A percentile compares a stretch with the other conserved stretches of the same genome.
Conservation (phyloP, 1,139 yeast species). For the Magnusiomyces magnusii region DNA sequence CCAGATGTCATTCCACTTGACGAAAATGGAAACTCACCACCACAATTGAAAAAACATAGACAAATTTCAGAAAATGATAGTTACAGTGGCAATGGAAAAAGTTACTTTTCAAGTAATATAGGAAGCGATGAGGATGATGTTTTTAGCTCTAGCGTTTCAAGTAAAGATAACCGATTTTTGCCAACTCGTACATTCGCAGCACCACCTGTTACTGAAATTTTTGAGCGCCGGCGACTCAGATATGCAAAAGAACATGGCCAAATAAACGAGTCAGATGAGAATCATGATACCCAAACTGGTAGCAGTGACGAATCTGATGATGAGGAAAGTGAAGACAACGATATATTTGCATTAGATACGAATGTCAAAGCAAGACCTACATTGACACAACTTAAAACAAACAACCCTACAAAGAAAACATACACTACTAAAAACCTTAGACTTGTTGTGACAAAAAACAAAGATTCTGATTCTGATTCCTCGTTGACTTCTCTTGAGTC, state of each 20-base stretch:
- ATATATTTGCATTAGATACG: not conserved
- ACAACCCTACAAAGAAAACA: not conserved
- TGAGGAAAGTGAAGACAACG: not conserved
- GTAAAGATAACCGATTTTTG: not conserved
- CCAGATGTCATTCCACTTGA: not conserved
- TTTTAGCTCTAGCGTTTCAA: not conserved
- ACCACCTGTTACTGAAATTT: not conserved
- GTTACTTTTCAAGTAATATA: too few species aligned
- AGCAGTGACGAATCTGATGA: not conserved
- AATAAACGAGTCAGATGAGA: not conserved
- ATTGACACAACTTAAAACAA: not conserved
- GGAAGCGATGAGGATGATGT: not conserved
- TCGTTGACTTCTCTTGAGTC: not conserved
- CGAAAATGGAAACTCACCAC: not conserved
- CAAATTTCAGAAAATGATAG: not conserved
- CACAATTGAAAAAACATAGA: not conserved
- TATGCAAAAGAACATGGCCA: not conserved
- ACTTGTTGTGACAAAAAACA: not conserved
- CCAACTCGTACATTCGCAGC: not conserved
- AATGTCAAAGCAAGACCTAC: not conserved
- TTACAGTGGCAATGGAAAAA: not conserved
- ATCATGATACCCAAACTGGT: not conserved
- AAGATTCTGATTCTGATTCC: not conserved
- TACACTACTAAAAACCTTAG: not conserved
- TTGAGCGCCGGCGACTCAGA: not conserved